Percentiles rank a stretch among this genome's conserved stretches.
Conservation (phyloP, 148 eudicot genomes). For the Rhododendron vialii region DNA sequence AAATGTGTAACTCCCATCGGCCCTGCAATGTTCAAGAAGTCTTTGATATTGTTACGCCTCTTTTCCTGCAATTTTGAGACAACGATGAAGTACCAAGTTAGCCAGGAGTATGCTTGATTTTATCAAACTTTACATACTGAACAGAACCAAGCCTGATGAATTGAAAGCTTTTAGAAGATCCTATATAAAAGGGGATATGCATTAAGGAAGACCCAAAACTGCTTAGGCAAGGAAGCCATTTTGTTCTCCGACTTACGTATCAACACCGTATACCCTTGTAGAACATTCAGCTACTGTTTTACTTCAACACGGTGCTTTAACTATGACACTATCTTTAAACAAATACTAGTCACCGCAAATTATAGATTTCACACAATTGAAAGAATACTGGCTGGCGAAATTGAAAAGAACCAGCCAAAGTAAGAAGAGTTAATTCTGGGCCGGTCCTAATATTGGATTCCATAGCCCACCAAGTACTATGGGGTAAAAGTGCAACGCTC, state of each 20-base stretch:
- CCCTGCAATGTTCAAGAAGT: slow-evolving; percentile 85
- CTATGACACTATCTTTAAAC: not conserved
- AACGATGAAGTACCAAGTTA: slow-evolving; percentile 8
- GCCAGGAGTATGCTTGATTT: not conserved
- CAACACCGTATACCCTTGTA: not conserved
- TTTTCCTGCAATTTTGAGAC: slow-evolving; percentile 58
- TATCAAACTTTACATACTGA: not conserved
- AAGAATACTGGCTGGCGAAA: no score
- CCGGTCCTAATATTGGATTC: no score
- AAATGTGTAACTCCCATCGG: slow-evolving; percentile 97
- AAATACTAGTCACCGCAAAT: not conserved
- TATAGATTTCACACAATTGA: not conserved
- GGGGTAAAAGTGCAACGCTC: no score
- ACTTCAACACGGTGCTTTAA: not conserved
- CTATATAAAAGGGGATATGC: not conserved
- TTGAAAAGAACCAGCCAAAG: not conserved
- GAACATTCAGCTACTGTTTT: not conserved
- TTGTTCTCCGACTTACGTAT: not conserved
- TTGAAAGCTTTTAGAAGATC: not conserved
- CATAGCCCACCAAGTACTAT: no score
- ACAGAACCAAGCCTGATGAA: not conserved
- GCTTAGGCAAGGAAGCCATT: not conserved
- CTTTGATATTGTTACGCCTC: slow-evolving; percentile 73
- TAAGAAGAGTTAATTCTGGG: no score
- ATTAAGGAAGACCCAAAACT: not conserved